Base-by-base conservation (phyloP, 192 early-diverging fungal species). In the Chytriomyces sp. region DNA sequence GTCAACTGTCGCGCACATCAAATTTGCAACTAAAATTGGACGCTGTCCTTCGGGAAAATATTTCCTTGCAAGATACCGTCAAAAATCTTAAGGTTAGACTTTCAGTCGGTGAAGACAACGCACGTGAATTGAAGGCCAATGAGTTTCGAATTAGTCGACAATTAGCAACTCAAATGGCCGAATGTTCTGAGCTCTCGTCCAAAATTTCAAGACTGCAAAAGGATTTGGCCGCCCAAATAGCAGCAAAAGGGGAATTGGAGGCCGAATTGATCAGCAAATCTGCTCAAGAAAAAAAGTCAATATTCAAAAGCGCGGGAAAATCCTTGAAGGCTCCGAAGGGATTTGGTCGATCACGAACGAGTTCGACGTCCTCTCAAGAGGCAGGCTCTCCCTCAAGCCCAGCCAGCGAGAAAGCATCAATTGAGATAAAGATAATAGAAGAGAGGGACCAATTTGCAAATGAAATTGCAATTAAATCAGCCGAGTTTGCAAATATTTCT, bases 361-460 rank as follows among this genome's bases (percentile, higher is more conserved):
- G 12, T 34, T 68, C 66, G 8, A 37, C 32, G 10, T 57, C 55
- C 14, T 17, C 28, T 17, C 33, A 61, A 19, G 59, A 12, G 17
- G 14, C 14, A 12, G 30, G 19, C 28, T 6, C 36, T 6, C 6
- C 59, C 28, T 28, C 28, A 2, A 57, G 60, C 56, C 22, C 36
- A 14, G 36, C 60, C 26, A 26, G 33, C 19, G 60, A 62, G 14
- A 31, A 22, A 58, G n/a, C 8, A 12, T 25, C 10, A 25, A 17
- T 59, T 5, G 68, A 70, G 59, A 14, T 5, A 12, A 7, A 39
- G 1, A 41, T 70, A 5, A 59, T 70, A 6, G 68, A 37, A 7
- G 68, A 70, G 26, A 31, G 68, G 26, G 68, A 70, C 37, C 57
- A 59, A 31, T 26, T 70, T 6, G 68, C 68, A 25, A 55, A 12